Evolutionary conservation across 148 eudicot species (phyloP).

Genomic region (Arbutus unedo): DNA sequence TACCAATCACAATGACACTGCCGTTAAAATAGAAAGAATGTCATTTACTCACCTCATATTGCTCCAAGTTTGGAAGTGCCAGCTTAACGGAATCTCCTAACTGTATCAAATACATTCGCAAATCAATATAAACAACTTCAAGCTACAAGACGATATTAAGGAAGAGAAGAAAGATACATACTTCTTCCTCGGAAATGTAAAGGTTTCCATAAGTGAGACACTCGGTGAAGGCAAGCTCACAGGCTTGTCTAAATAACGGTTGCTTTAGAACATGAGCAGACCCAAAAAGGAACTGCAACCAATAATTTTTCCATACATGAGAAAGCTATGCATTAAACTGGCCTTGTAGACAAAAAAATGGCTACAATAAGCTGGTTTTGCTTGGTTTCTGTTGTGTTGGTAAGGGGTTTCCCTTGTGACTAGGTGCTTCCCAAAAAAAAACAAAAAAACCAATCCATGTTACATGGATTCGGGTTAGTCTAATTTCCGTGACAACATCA

Average conservation of each 20-base stretch:
- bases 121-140: neutral
- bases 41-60: conserved; percentile 39
- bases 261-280: conserved; percentile 57
- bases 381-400: neutral
- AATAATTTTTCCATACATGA: conserved; percentile 1
- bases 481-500: neutral
- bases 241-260: conserved; percentile 50
- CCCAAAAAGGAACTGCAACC: conserved; percentile 49
- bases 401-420: neutral
- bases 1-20: neutral
- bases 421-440: neutral
- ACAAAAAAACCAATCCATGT: neutral
- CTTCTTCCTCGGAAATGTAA: conserved; percentile 47
- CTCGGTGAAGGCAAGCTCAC: conserved; percentile 45
- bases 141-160: neutral
- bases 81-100: conserved; percentile 32
- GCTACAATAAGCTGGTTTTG: neutral
- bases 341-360: neutral
- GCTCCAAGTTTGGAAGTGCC: conserved; percentile 41
- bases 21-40: neutral
- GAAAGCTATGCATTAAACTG: neutral
- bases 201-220: conserved; percentile 27
- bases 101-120: conserved; percentile 26
- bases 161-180: conserved; percentile 19
- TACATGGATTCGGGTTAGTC: neutral